phyloP scores from a whole-genome alignment of 2,329 filamentous ascomycete species.

The Aspergillus flavus region DNA sequence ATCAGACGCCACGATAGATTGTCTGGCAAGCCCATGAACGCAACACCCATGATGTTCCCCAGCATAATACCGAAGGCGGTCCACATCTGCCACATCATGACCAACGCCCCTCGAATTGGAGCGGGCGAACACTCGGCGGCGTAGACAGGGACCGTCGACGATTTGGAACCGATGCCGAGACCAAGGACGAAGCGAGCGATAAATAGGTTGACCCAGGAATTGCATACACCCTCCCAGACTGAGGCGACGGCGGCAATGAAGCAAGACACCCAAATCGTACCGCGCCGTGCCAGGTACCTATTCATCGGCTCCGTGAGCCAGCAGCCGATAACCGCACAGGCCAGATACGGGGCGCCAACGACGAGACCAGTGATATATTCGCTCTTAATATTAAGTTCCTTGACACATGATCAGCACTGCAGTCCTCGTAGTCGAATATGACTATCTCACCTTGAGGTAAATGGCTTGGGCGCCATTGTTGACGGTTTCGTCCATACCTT shows the following conservation, averaged over 20 bases:
- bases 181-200: slow-evolving; percentile 47
- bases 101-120: slow-evolving; percentile 52
- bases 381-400: slow-evolving; percentile 18
- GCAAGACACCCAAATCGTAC: slow-evolving; percentile 48
- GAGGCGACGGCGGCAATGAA: slow-evolving; percentile 46
- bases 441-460: slow-evolving; percentile 31
- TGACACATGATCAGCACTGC: not conserved
- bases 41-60: slow-evolving; percentile 53
- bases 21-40: slow-evolving; percentile 42
- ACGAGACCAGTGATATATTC: slow-evolving; percentile 45
- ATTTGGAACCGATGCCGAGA: slow-evolving; percentile 47
- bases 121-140: slow-evolving; percentile 53
- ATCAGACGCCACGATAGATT: slow-evolving; percentile 69
- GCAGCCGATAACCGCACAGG: slow-evolving; percentile 49
- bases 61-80: slow-evolving; percentile 51
- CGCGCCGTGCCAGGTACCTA: slow-evolving; percentile 47
- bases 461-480: slow-evolving; percentile 51
- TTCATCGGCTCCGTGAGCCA: slow-evolving; percentile 54
- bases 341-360: slow-evolving; percentile 50
- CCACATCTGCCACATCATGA: slow-evolving; percentile 58
- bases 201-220: slow-evolving; percentile 48
- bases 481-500: slow-evolving; percentile 55
- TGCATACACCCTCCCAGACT: slow-evolving; percentile 46
- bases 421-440: not conserved
- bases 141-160: slow-evolving; percentile 51